phyloP scores from a whole-genome alignment of 2,329 filamentous ascomycete genomes.

The Neonectria magnoliae region DNA sequence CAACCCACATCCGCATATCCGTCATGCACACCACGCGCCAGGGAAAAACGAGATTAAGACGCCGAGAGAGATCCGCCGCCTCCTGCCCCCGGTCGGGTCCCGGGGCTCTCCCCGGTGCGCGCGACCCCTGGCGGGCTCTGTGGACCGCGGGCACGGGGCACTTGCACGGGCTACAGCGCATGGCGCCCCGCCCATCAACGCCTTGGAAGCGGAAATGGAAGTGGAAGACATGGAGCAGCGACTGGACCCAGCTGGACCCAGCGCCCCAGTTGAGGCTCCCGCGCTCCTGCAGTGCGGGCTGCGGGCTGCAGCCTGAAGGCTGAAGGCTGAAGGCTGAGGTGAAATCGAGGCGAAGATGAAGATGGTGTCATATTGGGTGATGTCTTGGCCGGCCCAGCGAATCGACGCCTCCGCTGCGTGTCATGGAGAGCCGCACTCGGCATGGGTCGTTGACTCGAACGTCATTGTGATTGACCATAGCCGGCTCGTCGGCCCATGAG shows the following conservation, averaged over 20 bases:
- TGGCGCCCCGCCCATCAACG: slow-evolving; percentile 20
- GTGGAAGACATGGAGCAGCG: background rate
- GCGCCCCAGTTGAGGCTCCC: slow-evolving; percentile 9
- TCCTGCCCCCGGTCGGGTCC: slow-evolving; percentile 9
- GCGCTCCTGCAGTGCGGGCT: too few species aligned
- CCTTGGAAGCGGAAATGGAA: slow-evolving; percentile 22
- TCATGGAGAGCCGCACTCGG: background rate
- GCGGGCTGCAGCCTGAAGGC: background rate
- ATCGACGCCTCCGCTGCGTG: background rate
- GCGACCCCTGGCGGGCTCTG: slow-evolving; percentile 7
- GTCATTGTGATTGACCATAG: too few species aligned
- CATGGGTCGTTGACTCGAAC: slow-evolving; percentile 14
- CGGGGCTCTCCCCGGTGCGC: slow-evolving; percentile 10
- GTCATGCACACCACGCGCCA: background rate
- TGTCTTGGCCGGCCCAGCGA: background rate
- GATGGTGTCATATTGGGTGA: background rate
- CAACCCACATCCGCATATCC: slow-evolving; percentile 5
- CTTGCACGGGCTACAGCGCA: background rate
- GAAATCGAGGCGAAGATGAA: background rate
- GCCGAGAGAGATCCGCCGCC: slow-evolving; percentile 24
- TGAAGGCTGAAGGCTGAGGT: slow-evolving; percentile 8
- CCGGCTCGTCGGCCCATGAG: background rate
- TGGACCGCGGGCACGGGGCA: background rate
- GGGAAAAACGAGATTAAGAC: slow-evolving; percentile 18
- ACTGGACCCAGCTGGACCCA: background rate